A percentile compares a stretch with the other conserved stretches of the same genome.
Evolutionary conservation across 2,329 filamentous ascomycete genomes (phyloP).

Genomic region (Cadophora sp.): DNA sequence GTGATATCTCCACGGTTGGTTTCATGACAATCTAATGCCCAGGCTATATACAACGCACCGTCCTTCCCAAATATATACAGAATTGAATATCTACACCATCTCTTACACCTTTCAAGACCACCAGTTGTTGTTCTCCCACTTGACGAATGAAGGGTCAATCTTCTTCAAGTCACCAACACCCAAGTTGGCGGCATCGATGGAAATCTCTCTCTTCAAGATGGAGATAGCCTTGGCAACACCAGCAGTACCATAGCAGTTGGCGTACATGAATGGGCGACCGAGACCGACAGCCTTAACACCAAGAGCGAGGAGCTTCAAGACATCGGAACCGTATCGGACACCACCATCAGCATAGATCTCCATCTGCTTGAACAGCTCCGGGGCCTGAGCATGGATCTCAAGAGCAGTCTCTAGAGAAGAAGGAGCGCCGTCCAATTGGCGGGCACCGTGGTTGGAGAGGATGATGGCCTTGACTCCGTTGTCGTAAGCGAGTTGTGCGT

Average conservation of each 20-base stretch:
- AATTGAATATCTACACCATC: not conserved
- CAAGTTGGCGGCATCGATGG: slow-evolving; percentile 20
- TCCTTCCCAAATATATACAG: slow-evolving; percentile 2
- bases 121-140: slow-evolving; percentile 23
- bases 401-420: slow-evolving; percentile 64
- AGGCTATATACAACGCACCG: not conserved
- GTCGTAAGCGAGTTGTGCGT: slow-evolving; percentile 65
- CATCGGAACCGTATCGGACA: slow-evolving; percentile 61
- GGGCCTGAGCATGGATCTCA: slow-evolving; percentile 54
- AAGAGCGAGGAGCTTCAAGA: slow-evolving; percentile 65
- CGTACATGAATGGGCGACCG: slow-evolving; percentile 58
- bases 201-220: slow-evolving; percentile 52
- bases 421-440: slow-evolving; percentile 66
- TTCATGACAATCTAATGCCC: not conserved
- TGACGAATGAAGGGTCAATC: slow-evolving; percentile 22
- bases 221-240: slow-evolving; percentile 55
- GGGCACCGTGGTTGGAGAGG: slow-evolving; percentile 52
- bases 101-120: slow-evolving; percentile 7
- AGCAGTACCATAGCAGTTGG: slow-evolving; percentile 55
- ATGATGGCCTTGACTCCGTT: slow-evolving; percentile 64
- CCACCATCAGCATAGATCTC: slow-evolving; percentile 68
- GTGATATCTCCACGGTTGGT: not conserved
- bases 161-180: slow-evolving; percentile 28
- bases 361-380: slow-evolving; percentile 32
- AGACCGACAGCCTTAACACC: slow-evolving; percentile 68